Evolutionary conservation across 1,284 basidiomycete species (phyloP), one percentile per base, ranked within the genome.

Genomic region (Cryptococcus amylolentus): DNA sequence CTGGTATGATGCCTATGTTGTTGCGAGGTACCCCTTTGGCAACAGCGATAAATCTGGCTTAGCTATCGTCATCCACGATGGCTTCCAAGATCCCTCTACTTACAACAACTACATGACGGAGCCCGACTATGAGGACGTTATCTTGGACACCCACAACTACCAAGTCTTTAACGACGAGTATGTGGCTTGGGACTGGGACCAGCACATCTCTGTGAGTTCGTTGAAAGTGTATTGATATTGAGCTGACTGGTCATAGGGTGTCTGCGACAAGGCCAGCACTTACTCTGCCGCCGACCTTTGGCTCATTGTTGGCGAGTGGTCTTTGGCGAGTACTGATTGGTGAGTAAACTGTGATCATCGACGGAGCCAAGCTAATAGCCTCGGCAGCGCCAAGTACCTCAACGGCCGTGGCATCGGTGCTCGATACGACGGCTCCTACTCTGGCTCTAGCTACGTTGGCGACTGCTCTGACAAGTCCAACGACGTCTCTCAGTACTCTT

Each of bases 91-190:
- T 37, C 78, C 91, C 37, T 83, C 80, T 56, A 87, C 83, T 66
- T 95, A 89, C 88, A 76, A 80, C 51, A 84, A 84, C 44, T 88
- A 86, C 70, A 81, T 88, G 81, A 80, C 81, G 1, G 64, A 80
- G 27, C 74, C 80, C 81, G 58, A 67, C n/a, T 81, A 73, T 66
- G 66, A 79, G 52, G 85, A 84, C 38, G 91, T 94, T 27, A 83
- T 86, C 26, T 82, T 96, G 77, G 93, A 96, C 76, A 89, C 58
- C 81, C 88, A 91, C 75, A 82, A 86, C 75, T 90, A 91, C 70
- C 88, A 89, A 70, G 84, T 89, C 52, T 90, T 91, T 77, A 85
- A 83, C 64, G 78, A 83, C 64, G 70, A 70, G 10, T 83, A 86
- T 68, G 78, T 88, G 10, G 69, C 77, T 28, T 81, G 84, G 41